Base-by-base conservation (phyloP, 148 eudicot genomes). In the Rhododendron griersonianum region DNA sequence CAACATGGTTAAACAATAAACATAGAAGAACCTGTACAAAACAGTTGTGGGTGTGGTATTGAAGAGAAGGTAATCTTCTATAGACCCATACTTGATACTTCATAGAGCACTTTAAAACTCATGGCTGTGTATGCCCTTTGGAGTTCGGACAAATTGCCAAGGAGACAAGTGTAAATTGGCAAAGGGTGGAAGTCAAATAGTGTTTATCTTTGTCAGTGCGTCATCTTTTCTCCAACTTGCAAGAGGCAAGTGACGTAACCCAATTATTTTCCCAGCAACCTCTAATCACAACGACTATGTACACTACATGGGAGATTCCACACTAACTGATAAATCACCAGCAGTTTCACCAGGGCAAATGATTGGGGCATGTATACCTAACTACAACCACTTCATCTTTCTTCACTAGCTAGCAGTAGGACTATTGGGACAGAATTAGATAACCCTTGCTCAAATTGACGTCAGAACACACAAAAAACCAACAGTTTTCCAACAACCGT, bases 1-100 rank as follows among this genome's bases (percentile, higher is more conserved):
- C 86, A 80, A 85, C 87, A 73, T 89, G 81, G 82, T 81, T 84
- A 82, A 86, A 82, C 86, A 86, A 78, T 76, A 84, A 81, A 81
- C 39, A 81, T 77, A 83, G 19, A 78, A 47, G 33, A 50, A 13
- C 79, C 51, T 39, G 15, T 7, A 80, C 23, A 59, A 63, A 50
- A 48, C 21, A 28, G 82, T 25, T 13, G 59, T 25, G 10, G 15
- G 61, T 51, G 63, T 67, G 73, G 33, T 2, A 67, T 67, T 67
- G 4, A 23, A 67, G 73, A n/a, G 73, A 67, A 67, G 15, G 15
- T 67, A 67, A 67, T n/a, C 33, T n/a, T 67, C 30, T 25, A 67
- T 9, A 7, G 71, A 67, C 71, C 69, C 25, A 9, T 23, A 63
- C 61, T 1, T 21, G 28, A 67, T 2, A 28, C 15, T 69, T 28